A percentile compares a stretch with the other conserved stretches of the same genome.
Conservation (phyloP, 441 rosid species). For the Cnidoscolus chayamansa region DNA sequence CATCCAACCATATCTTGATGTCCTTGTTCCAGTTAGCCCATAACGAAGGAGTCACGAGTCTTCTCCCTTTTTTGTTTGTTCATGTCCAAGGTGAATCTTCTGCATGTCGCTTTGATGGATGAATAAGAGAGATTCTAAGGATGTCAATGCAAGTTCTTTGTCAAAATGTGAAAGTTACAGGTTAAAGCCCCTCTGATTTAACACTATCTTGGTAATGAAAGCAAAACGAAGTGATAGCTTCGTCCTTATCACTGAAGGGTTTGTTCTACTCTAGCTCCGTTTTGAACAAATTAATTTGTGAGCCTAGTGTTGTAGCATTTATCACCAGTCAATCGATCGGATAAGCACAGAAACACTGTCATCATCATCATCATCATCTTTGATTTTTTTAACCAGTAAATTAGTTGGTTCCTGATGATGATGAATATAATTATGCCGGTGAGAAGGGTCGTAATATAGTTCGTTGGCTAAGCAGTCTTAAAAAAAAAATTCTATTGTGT, state of each 20-base stretch:
- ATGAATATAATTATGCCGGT: not conserved
- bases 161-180: not conserved
- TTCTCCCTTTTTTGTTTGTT: too few species aligned
- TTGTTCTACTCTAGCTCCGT: conserved; percentile 10
- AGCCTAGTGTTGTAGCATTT: not conserved
- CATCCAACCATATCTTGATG: too few species aligned
- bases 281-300: not conserved
- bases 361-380: not conserved
- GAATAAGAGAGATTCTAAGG: conserved; percentile 12
- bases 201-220: not conserved
- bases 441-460: not conserved
- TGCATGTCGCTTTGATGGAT: not conserved
- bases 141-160: not conserved
- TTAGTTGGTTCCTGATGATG: not conserved
- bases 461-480: not conserved
- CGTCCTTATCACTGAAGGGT: not conserved
- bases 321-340: conserved; percentile 2
- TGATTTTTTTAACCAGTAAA: too few species aligned
- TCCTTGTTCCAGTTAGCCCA: not conserved
- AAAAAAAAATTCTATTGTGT: not conserved
- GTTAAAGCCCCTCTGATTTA: not conserved
- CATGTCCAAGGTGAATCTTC: conserved; percentile 3
- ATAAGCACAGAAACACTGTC: conserved; percentile 1
- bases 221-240: too few species aligned
- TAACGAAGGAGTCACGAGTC: too few species aligned